phyloP scores from a whole-genome alignment of 331 rosid genomes.

The Erythrophleum ivorense region DNA sequence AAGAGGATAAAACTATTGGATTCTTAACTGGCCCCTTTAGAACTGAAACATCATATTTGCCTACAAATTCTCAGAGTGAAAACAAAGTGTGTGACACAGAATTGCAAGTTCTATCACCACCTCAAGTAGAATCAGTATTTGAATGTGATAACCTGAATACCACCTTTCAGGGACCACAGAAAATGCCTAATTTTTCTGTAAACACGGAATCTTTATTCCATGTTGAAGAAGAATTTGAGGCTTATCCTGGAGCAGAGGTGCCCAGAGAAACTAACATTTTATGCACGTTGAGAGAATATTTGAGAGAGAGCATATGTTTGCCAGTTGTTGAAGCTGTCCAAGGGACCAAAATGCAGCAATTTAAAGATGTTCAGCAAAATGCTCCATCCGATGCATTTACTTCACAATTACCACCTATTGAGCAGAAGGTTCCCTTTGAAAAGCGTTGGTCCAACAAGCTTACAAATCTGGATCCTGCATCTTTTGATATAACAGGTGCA shows the following conservation, averaged over 20 bases:
- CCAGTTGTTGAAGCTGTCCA: conserved; percentile 39
- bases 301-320: conserved; percentile 34
- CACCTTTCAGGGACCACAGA: neutral
- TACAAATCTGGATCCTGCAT: conserved; percentile 13
- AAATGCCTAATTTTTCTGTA: neutral
- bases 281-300: conserved; percentile 33
- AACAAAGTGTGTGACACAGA: conserved; percentile 16
- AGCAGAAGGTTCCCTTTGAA: conserved; percentile 28
- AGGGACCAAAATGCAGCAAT: conserved; percentile 32
- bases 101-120: conserved; percentile 8
- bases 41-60: conserved; percentile 34
- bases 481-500: conserved; percentile 20
- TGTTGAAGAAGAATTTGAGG: conserved; percentile 13
- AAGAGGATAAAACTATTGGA: neutral
- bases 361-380: neutral
- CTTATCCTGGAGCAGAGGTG: conserved; percentile 5
- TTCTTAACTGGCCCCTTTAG: conserved; percentile 22
- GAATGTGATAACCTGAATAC: neutral
- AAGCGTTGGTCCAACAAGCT: conserved; percentile 27
- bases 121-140: conserved; percentile 31
- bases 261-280: conserved; percentile 20
- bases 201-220: neutral
- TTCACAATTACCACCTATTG: conserved; percentile 2
- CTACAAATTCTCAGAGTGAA: conserved; percentile 30
- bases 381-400: neutral